A percentile compares a stretch with the other conserved stretches of the same genome.
These are phyloP conservation scores for Penstemon davidsonii DNA, from an alignment of 257 asterid species.

Conservation along the genomic window DNA sequence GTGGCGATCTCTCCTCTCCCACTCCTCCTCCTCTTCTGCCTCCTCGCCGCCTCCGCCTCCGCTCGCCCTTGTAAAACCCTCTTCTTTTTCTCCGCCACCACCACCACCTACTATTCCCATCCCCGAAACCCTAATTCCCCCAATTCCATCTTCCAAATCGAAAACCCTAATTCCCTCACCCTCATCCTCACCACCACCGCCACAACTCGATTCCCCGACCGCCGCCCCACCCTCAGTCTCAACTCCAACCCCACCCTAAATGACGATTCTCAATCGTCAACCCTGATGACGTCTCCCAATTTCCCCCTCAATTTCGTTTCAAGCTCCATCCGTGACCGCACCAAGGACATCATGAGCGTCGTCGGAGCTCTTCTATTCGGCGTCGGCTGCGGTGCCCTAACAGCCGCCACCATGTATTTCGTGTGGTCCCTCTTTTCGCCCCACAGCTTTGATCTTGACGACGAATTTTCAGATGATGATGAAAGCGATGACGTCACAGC, in stretches of 20 bases:
- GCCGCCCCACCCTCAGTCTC: conserved; percentile 32
- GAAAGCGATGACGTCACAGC: conserved; percentile 33
- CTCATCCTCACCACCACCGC: conserved; percentile 48
- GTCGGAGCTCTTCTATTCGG: conserved; percentile 67
- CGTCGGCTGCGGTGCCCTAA: conserved; percentile 68
- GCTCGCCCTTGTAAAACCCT: conserved; percentile 76
- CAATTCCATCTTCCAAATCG: conserved; percentile 18
- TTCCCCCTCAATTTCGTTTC: conserved; percentile 41
- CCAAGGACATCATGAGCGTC: conserved; percentile 63
- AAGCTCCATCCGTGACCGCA: conserved; percentile 58
- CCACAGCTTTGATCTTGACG: conserved; percentile 53
- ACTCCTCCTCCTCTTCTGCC: conserved; percentile 39
- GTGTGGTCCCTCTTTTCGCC: conserved; percentile 59
- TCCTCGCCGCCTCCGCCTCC: conserved; percentile 39
- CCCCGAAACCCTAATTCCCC: conserved; percentile 39
- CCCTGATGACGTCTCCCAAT: background rate
- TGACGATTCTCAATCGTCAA: conserved; percentile 12
- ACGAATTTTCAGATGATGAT: conserved; percentile 26
- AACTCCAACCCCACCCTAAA: conserved; percentile 28
- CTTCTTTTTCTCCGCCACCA: conserved; percentile 52
- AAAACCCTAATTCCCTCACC: conserved; percentile 45
- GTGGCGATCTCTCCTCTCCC: conserved; percentile 46
- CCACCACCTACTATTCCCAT: conserved; percentile 31
- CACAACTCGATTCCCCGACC: conserved; percentile 25
- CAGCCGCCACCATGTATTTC: conserved; percentile 59